Conservation (phyloP, 148 eudicot genomes). For the Rhododendron mucronatum region DNA sequence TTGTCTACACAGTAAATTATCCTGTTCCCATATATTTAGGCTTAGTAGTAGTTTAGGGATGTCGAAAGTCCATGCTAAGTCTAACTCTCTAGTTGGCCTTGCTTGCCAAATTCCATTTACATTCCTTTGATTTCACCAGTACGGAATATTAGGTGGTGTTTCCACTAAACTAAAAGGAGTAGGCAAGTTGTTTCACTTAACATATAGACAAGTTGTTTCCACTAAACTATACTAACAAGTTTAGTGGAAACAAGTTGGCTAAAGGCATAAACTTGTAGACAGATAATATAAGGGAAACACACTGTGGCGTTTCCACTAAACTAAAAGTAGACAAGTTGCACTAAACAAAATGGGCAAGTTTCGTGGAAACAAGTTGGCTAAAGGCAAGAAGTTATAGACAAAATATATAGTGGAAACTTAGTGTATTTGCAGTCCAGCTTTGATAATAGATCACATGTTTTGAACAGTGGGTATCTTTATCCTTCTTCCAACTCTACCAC, state of each 20-base stretch:
- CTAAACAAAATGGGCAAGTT: background rate
- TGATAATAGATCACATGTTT: background rate
- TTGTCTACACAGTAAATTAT: background rate
- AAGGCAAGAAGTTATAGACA: background rate
- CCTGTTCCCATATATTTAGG: background rate
- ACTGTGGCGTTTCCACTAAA: background rate
- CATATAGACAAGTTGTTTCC: background rate
- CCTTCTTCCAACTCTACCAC: background rate
- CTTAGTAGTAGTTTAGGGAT: background rate
- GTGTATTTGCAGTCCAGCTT: background rate
- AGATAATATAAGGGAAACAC: background rate
- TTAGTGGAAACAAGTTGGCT: background rate
- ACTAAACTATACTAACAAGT: background rate
- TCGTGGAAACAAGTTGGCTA: background rate
- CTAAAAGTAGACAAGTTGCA: background rate
- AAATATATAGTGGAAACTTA: background rate
- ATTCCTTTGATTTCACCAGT: background rate
- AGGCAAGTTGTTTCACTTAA: no score
- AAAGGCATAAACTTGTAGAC: background rate
- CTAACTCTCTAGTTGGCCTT: background rate
- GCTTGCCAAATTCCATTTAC: background rate
- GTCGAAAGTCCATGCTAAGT: background rate
- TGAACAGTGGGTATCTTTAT: background rate
- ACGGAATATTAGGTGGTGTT: background rate
- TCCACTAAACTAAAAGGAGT: background rate